These are phyloP conservation scores for Papilionanthe hybrid DNA, from an alignment of 116 monocot species.

Conservation along the genomic window DNA sequence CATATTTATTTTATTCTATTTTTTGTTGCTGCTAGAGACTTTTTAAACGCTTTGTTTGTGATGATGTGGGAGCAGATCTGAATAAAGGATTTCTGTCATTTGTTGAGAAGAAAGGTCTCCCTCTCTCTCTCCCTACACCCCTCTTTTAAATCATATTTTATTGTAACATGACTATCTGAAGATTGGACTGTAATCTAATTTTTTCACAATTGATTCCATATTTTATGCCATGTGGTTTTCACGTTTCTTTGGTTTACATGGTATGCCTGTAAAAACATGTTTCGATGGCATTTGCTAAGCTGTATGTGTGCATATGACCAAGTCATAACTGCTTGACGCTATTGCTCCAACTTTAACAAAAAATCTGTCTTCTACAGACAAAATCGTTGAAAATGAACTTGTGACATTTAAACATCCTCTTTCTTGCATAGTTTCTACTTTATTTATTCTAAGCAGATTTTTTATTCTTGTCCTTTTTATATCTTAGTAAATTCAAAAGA, in stretches of 20 bases:
- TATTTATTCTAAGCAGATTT: background rate
- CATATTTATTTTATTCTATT: constrained; percentile 2
- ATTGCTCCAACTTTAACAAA: background rate
- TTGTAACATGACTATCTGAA: background rate
- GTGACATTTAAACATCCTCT: background rate
- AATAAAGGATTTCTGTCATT: constrained; percentile 91
- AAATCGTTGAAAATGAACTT: background rate
- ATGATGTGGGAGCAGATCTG: constrained; percentile 81
- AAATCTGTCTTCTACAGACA: background rate
- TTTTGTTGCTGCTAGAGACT: constrained; percentile 63
- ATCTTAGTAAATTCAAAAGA: background rate
- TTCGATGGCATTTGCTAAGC: background rate
- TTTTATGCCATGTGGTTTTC: constrained; percentile 1
- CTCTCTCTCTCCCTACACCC: background rate
- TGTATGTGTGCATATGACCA: background rate
- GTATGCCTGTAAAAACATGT: background rate
- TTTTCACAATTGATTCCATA: background rate
- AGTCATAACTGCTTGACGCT: background rate
- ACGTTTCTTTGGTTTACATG: background rate
- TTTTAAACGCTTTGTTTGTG: constrained; percentile 80
- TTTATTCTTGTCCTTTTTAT: background rate
- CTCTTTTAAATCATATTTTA: background rate
- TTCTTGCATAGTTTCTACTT: background rate
- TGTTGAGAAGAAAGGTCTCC: constrained; percentile 75
- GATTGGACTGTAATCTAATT: background rate